Evolutionary conservation across 2,329 filamentous ascomycete genomes (phyloP).

Genomic region (Penicillium rolfsii): DNA sequence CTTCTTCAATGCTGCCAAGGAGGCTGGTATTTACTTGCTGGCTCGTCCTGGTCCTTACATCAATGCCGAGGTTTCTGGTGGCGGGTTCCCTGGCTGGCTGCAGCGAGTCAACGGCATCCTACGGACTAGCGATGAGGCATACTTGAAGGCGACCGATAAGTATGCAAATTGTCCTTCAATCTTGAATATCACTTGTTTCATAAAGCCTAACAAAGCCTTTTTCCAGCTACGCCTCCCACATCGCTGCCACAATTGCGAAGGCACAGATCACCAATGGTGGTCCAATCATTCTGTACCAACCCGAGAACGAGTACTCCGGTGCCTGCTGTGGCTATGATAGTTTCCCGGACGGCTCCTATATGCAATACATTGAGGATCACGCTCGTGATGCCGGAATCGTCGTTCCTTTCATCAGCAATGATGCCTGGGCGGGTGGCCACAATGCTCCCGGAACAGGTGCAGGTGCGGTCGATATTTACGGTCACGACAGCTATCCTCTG

Average conservation of each 20-base stretch:
- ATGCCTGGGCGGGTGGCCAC: slow-evolving; percentile 63
- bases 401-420: slow-evolving; percentile 76
- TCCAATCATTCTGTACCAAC: slow-evolving; percentile 76
- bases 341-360: slow-evolving; percentile 70
- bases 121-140: slow-evolving; percentile 65
- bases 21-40: slow-evolving; percentile 76
- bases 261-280: slow-evolving; percentile 83
- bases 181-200: background rate
- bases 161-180: slow-evolving; percentile 38
- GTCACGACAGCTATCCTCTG: slow-evolving; percentile 66
- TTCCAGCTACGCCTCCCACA: slow-evolving; percentile 61
- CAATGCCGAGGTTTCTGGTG: slow-evolving; percentile 75
- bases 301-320: slow-evolving; percentile 77
- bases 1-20: slow-evolving; percentile 74
- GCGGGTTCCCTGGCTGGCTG: slow-evolving; percentile 81
- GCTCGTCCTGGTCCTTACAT: slow-evolving; percentile 75
- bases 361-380: slow-evolving; percentile 71
- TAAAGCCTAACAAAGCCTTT: background rate
- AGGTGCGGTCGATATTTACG: slow-evolving; percentile 66
- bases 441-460: slow-evolving; percentile 66
- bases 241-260: slow-evolving; percentile 69
- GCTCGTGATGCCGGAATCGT: slow-evolving; percentile 69
- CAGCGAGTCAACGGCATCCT: slow-evolving; percentile 67
- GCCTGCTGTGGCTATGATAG: slow-evolving; percentile 49
- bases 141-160: slow-evolving; percentile 68